phyloP scores from a whole-genome alignment of 306 rosid species.

The Fragaria vesca region DNA sequence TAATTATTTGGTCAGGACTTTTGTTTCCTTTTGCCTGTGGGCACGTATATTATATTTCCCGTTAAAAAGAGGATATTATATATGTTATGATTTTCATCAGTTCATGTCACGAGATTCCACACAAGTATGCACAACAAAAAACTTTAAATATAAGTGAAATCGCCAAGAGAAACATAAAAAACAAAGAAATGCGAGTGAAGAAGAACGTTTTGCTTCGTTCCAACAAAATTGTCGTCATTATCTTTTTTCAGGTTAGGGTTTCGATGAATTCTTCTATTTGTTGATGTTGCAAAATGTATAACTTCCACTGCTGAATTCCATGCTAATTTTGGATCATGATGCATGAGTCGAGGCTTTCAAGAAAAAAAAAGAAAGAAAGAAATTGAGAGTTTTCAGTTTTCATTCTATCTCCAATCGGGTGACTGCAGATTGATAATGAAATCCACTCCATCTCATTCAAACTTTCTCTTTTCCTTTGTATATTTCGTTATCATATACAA shows the following conservation, averaged over 20 bases:
- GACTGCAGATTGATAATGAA: too few relatives aligned
- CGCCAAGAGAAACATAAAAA: not conserved
- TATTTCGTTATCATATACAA: too few relatives aligned
- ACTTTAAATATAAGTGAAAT: not conserved
- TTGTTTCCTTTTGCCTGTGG: not conserved
- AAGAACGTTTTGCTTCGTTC: not conserved
- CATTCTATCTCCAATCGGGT: too few relatives aligned
- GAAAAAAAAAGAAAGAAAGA: too few relatives aligned
- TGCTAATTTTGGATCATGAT: not conserved
- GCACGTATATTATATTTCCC: not conserved
- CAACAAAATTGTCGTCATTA: not conserved
- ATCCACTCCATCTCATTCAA: too few relatives aligned
- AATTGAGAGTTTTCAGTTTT: too few relatives aligned
- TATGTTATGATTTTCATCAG: not conserved
- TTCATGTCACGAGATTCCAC: not conserved
- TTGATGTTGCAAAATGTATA: not conserved
- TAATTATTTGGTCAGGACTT: not conserved
- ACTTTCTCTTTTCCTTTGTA: too few relatives aligned
- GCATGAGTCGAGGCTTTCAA: not conserved
- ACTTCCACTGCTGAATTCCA: not conserved
- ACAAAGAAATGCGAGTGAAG: not conserved
- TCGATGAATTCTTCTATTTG: not conserved
- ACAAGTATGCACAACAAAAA: not conserved
- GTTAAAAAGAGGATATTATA: not conserved
- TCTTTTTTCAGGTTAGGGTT: not conserved